Conservation (phyloP, 495 filamentous ascomycete genomes). For the Talaromyces nanjingensis region DNA sequence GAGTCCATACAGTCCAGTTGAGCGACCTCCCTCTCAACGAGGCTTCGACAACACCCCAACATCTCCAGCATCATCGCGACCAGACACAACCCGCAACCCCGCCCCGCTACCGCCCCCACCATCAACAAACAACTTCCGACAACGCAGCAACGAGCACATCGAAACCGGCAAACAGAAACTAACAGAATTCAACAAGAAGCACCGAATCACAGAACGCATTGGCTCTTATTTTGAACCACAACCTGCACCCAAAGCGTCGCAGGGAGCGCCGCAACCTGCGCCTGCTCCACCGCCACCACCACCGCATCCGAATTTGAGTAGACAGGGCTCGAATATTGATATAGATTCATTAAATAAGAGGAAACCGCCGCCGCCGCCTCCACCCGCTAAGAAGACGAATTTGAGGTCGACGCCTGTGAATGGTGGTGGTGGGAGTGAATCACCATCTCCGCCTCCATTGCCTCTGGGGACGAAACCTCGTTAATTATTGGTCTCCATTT, state of each 20-base stretch:
- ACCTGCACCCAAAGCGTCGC: conserved; percentile 23
- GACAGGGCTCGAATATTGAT: conserved; percentile 15
- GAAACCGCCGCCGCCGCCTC: conserved; percentile 62
- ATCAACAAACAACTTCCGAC: conserved; percentile 66
- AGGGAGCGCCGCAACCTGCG: not conserved
- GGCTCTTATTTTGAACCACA: conserved; percentile 30
- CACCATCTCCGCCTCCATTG: conserved; percentile 32
- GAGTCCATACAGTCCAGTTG: not conserved
- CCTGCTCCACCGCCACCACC: conserved; percentile 8
- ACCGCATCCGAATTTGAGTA: conserved; percentile 11
- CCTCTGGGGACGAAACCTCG: conserved; percentile 38
- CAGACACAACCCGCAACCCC: not conserved
- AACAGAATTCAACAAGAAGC: conserved; percentile 48
- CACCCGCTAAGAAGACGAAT: conserved; percentile 55
- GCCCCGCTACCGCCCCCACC: conserved; percentile 11
- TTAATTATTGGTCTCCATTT: not conserved
- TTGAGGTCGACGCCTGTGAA: conserved; percentile 27
- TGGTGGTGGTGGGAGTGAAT: conserved; percentile 6
- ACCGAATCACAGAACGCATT: conserved; percentile 31
- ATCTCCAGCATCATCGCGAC: not conserved
- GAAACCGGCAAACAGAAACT: conserved; percentile 56
- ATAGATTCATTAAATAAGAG: conserved; percentile 37
- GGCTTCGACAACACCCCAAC: not conserved
- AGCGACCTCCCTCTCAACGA: not conserved
- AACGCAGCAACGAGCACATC: conserved; percentile 63